Percentiles rank a stretch among this genome's conserved stretches.
These are phyloP conservation scores for Sordariomycetes sp. DNA, from an alignment of 2,329 filamentous ascomycete species.

Conservation along the genomic window DNA sequence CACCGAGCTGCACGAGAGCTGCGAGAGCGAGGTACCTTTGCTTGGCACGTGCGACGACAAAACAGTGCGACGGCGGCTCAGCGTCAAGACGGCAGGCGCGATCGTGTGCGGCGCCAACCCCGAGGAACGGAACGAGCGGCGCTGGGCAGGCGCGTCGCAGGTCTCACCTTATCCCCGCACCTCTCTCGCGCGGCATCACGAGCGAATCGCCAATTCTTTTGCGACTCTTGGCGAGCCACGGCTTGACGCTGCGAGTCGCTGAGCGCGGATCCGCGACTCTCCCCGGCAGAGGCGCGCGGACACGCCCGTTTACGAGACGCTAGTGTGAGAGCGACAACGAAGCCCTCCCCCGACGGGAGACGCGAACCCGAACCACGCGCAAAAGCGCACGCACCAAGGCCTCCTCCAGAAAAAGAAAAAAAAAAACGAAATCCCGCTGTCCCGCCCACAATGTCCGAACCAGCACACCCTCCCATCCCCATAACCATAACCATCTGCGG, in stretches of 20 bases:
- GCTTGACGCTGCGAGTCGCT: background rate
- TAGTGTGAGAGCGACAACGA: too few relatives aligned
- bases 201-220: background rate
- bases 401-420: too few relatives aligned
- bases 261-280: background rate
- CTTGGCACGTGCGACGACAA: background rate
- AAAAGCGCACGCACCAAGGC: too few relatives aligned
- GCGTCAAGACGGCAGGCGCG: background rate
- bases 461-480: slow-evolving; percentile 26
- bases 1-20: too few relatives aligned
- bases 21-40: too few relatives aligned
- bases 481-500: slow-evolving; percentile 75
- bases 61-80: background rate
- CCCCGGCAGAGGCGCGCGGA: background rate
- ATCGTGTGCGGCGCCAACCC: background rate
- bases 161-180: background rate
- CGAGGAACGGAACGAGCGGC: background rate
- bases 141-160: background rate
- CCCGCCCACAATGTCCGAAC: background rate
- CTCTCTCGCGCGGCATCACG: background rate
- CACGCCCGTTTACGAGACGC: background rate
- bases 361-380: too few relatives aligned
- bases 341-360: too few relatives aligned
- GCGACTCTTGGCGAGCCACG: background rate
- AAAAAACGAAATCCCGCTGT: background rate